Percentiles rank a stretch among this genome's conserved stretches.
Evolutionary conservation across 306 rosid species (phyloP).

Genomic region (Coriaria nepalensis): DNA sequence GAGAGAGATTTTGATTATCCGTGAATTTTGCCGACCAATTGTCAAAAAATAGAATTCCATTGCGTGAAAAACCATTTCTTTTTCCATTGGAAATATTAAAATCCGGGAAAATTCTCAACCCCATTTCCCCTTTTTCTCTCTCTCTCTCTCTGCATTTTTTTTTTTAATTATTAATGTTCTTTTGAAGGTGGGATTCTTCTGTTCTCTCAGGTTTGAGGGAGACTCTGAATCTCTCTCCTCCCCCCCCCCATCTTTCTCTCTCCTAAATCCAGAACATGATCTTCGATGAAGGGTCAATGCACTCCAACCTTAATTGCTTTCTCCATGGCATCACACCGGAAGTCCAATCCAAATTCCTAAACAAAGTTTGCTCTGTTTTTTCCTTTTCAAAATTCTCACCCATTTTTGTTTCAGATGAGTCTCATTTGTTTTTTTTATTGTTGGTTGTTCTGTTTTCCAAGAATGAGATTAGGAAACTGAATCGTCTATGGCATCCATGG

Average conservation of each 20-base stretch:
- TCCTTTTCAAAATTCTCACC: background rate
- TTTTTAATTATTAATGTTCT: background rate
- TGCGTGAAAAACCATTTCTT: constrained; percentile 17
- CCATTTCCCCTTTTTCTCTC: constrained; percentile 15
- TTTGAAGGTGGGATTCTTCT: constrained; percentile 18
- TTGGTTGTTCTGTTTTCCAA: constrained; percentile 7
- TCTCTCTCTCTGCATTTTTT: constrained; percentile 7
- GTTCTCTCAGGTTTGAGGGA: constrained; percentile 48
- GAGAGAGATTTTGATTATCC: constrained; percentile 23
- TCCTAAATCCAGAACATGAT: constrained; percentile 19
- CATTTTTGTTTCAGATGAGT: background rate
- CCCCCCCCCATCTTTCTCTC: constrained; percentile 11
- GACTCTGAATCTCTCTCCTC: constrained; percentile 18
- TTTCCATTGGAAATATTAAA: constrained; percentile 21
- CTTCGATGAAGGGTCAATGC: constrained; percentile 36
- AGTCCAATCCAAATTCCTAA: constrained; percentile 56
- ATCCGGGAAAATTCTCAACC: constrained; percentile 30
- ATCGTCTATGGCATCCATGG: constrained; percentile 85
- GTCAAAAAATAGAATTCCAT: constrained; percentile 29
- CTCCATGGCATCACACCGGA: constrained; percentile 71
- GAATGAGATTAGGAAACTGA: constrained; percentile 69
- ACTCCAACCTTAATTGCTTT: constrained; percentile 69
- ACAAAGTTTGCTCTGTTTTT: constrained; percentile 36
- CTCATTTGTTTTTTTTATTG: background rate
- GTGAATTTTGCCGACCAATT: constrained; percentile 25